Conservation (phyloP, 768 basidiomycete species). For the Suillus discolor region DNA sequence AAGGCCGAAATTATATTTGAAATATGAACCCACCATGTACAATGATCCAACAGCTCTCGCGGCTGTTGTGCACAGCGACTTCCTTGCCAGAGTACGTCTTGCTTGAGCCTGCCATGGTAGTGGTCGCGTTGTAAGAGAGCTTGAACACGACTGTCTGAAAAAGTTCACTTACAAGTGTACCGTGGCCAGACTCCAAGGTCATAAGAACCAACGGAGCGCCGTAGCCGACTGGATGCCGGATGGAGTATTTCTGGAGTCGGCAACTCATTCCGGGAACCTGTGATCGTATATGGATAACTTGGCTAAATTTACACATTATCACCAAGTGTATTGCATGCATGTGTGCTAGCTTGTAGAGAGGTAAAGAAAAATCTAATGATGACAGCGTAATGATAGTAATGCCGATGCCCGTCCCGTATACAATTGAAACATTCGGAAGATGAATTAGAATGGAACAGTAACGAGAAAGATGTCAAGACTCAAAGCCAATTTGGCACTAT, state of each 20-base stretch:
- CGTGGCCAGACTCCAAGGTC: background rate
- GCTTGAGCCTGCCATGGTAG: background rate
- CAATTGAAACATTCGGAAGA: conserved; percentile 9
- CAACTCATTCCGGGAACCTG: background rate
- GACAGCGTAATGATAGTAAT: conserved; percentile 21
- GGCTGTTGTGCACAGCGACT: conserved; percentile 47
- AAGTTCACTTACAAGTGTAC: background rate
- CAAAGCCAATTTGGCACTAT: conserved; percentile 26
- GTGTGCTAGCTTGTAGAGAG: conserved; percentile 17
- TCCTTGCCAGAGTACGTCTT: conserved; percentile 41
- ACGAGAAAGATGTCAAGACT: background rate
- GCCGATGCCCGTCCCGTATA: conserved; percentile 17
- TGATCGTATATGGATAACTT: background rate
- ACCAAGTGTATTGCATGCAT: conserved; percentile 19
- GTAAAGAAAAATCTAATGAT: conserved; percentile 21
- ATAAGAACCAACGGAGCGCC: conserved; percentile 15
- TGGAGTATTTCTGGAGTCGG: conserved; percentile 6
- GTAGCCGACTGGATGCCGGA: conserved; percentile 8
- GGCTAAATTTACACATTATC: background rate
- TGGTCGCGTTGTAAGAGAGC: background rate
- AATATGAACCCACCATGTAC: conserved; percentile 58
- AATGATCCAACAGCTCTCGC: conserved; percentile 71
- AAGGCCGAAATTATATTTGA: background rate
- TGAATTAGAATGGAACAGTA: background rate
- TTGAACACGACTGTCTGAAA: background rate